Evolutionary conservation across 2,329 filamentous ascomycete species (phyloP), one percentile per base, ranked within the genome.

Genomic region (Aschersonia sp.): DNA sequence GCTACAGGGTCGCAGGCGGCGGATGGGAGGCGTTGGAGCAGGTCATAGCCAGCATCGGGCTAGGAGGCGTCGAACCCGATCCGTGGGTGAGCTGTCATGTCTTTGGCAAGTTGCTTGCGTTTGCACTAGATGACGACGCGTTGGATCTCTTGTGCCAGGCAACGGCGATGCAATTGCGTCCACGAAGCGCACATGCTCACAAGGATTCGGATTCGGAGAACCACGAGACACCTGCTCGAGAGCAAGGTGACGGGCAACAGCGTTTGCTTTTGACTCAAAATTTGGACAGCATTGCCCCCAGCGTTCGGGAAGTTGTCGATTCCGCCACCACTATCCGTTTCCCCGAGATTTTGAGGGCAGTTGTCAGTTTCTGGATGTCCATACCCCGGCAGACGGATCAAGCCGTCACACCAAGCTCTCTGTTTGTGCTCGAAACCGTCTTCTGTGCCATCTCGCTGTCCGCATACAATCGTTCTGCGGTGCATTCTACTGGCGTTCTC

Each of bases 21-120:
- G 89, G 91, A 3, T 94, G 88, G 82, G 74, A 80, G 53, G 77
- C 80, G 5, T 63, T 96, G 48, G 82, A 92, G 58, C 78, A 85
- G 59, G 78, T 77, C 5, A 75, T 89, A 66, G 77, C 76, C 52
- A 80, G 78, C 61, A 80, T 82, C 62, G 78, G 84, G 35, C 66
- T 80, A 47, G 73, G 82, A 47, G 76, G 75, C 53, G 74, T 74
- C 49, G 80, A 85, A 53, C 73, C 80, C 43, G 85, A 94, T 57
- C 65, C 74, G 5, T 82, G 78, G 78, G 74, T 77, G 47, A 77
- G 74, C 56, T 78, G 75, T 55, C 84, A 89, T 62, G 73, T 94
- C 4, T 94, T 94, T 64, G 88, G 88, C 31, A 82, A 84, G 55
- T 75, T 96, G 6, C 72, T 95, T 45, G 78, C 85, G 4, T 91